Evolutionary conservation across 2,329 filamentous ascomycete genomes (phyloP).

Genomic region (Cordyceps cateniannulata): DNA sequence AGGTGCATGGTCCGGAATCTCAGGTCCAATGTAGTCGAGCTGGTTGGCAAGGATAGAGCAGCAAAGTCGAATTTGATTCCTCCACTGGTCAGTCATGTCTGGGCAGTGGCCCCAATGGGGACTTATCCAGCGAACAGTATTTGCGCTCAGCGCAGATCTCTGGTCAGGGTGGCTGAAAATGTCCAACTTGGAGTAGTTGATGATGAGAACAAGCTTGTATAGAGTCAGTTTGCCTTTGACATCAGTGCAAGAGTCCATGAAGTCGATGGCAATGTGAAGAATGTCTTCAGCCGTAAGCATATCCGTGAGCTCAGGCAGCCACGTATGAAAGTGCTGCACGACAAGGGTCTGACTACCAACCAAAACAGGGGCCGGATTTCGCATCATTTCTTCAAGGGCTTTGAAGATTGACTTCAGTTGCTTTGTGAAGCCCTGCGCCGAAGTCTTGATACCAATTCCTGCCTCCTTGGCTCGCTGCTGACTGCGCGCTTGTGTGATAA

Average conservation of each 20-base stretch:
- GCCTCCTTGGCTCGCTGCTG: slow-evolving; percentile 87
- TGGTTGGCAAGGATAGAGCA: slow-evolving; percentile 89
- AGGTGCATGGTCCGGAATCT: slow-evolving; percentile 82
- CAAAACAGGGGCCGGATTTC: slow-evolving; percentile 73
- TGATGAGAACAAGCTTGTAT: slow-evolving; percentile 87
- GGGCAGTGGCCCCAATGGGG: slow-evolving; percentile 83
- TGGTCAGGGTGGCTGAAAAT: slow-evolving; percentile 77
- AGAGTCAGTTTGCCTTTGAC: slow-evolving; percentile 88
- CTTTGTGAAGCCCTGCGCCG: slow-evolving; percentile 66
- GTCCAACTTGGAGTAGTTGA: slow-evolving; percentile 79
- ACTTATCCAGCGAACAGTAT: slow-evolving; percentile 83
- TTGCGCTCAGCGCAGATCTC: slow-evolving; percentile 64
- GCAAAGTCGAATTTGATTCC: slow-evolving; percentile 86
- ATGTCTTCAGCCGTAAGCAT: slow-evolving; percentile 78
- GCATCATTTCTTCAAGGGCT: slow-evolving; percentile 83
- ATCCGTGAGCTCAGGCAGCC: slow-evolving; percentile 83
- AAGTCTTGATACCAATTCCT: slow-evolving; percentile 74
- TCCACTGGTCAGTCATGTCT: slow-evolving; percentile 76
- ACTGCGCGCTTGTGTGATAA: slow-evolving; percentile 82
- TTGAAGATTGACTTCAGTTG: slow-evolving; percentile 86
- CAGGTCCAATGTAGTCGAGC: slow-evolving; percentile 67
- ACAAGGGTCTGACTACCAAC: slow-evolving; percentile 92
- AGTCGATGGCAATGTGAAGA: slow-evolving; percentile 82
- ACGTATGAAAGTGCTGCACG: slow-evolving; percentile 93
- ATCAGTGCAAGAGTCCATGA: slow-evolving; percentile 81